phyloP scores from a whole-genome alignment of 306 rosid genomes.

The Prunus persica region DNA sequence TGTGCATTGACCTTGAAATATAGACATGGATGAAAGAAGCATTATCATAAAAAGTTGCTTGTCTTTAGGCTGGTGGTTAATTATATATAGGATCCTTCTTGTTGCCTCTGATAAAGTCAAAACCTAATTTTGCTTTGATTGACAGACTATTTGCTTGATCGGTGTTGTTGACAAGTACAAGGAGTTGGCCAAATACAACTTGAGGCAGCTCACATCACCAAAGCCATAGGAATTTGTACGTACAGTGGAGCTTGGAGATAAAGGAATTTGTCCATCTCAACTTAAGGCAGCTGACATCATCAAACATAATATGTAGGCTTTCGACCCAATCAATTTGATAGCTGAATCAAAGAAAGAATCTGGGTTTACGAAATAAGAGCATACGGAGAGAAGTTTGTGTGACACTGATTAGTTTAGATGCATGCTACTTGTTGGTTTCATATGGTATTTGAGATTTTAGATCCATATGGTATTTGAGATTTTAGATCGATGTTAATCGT shows the following conservation, averaged over 20 bases:
- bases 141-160: constrained; percentile 92
- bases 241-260: neutral
- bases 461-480: neutral
- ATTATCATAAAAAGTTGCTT: neutral
- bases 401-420: neutral
- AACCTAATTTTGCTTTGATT: constrained; percentile 10
- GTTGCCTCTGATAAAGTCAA: constrained; percentile 6
- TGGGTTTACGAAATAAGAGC: neutral
- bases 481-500: neutral
- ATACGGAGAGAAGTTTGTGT: neutral
- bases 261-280: no score
- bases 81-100: neutral
- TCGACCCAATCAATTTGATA: neutral
- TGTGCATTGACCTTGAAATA: neutral
- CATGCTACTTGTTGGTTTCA: neutral
- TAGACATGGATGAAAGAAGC: neutral
- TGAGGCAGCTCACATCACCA: constrained; percentile 80
- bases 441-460: no score
- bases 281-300: no score
- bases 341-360: neutral
- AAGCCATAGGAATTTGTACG: constrained; percentile 30
- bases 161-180: constrained; percentile 79
- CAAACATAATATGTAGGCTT: neutral
- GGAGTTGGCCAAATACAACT: constrained; percentile 80
- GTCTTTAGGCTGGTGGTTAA: neutral